Conservation (phyloP, 495 filamentous ascomycete genomes). For the Talaromyces proteolyticus region DNA sequence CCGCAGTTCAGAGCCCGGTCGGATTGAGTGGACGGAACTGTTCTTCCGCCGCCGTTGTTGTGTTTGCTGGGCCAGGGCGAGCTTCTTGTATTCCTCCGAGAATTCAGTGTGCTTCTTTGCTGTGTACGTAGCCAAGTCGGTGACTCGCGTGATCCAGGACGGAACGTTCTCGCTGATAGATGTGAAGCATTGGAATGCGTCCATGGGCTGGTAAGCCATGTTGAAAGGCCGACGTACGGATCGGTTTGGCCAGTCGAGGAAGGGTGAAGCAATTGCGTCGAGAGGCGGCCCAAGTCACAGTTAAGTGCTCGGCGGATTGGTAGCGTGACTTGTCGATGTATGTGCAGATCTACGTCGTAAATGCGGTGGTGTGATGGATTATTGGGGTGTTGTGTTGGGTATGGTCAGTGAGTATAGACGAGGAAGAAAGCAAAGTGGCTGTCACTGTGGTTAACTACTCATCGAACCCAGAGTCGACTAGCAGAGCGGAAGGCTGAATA, state of each 20-base stretch:
- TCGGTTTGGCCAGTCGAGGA: too few relatives aligned
- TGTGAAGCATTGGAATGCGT: constrained; percentile 58
- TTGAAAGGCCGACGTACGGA: neutral
- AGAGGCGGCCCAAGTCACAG: constrained; percentile 2
- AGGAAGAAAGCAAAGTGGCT: too few relatives aligned
- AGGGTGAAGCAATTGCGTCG: too few relatives aligned
- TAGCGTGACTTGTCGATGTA: neutral
- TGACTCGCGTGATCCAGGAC: constrained; percentile 60
- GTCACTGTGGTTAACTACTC: too few relatives aligned
- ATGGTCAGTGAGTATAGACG: too few relatives aligned
- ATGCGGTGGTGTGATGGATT: too few relatives aligned
- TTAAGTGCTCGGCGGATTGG: constrained; percentile 1
- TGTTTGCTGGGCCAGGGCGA: constrained; percentile 13
- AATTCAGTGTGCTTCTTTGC: constrained; percentile 65
- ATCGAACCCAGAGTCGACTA: too few relatives aligned
- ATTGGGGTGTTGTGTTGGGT: too few relatives aligned
- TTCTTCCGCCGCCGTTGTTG: constrained; percentile 42
- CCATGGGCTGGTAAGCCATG: constrained; percentile 35
- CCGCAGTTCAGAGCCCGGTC: constrained; percentile 4
- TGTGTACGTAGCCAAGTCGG: constrained; percentile 64
- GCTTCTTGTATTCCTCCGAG: constrained; percentile 32
- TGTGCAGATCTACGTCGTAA: neutral
- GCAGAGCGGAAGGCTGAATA: too few relatives aligned
- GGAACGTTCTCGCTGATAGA: constrained; percentile 53
- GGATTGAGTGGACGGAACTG: constrained; percentile 14